phyloP scores from a whole-genome alignment of 768 basidiomycete species.

The Naganishia friedmannii region DNA sequence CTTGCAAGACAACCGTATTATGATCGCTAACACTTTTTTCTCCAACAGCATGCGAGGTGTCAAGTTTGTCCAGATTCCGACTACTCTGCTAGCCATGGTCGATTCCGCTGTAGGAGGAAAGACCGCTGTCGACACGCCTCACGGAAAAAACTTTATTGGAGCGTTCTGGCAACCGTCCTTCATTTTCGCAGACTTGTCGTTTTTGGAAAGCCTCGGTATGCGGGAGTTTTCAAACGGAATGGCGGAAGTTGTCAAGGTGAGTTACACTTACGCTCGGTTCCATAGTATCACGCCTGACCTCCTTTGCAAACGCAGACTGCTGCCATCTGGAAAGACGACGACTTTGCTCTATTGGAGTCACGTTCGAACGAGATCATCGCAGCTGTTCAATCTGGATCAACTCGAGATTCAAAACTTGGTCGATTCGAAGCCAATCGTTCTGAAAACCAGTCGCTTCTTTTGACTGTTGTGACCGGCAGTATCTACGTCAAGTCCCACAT shows the following conservation, averaged over 20 bases:
- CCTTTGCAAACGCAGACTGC: constrained; percentile 63
- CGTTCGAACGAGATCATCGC: constrained; percentile 75
- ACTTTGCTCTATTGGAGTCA: constrained; percentile 84
- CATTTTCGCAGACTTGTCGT: constrained; percentile 95
- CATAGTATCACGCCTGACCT: constrained; percentile 8
- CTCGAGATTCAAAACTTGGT: constrained; percentile 59
- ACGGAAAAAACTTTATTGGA: constrained; percentile 97
- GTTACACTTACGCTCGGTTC: background rate
- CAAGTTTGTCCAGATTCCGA: constrained; percentile 91
- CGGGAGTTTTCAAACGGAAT: constrained; percentile 98
- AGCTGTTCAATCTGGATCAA: constrained; percentile 64
- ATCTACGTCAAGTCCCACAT: constrained; percentile 96
- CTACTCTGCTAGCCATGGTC: constrained; percentile 95
- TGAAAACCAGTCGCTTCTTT: constrained; percentile 73
- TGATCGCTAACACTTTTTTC: background rate
- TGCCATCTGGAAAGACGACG: constrained; percentile 93
- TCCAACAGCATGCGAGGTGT: constrained; percentile 86
- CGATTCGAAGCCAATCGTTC: constrained; percentile 58
- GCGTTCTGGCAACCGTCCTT: constrained; percentile 98
- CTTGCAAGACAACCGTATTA: background rate
- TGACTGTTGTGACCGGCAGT: constrained; percentile 86
- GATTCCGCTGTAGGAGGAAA: constrained; percentile 97
- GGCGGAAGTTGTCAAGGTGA: constrained; percentile 85
- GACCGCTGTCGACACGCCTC: constrained; percentile 97
- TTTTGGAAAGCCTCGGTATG: constrained; percentile 85